Percentiles rank a stretch among this genome's conserved stretches.
phyloP scores from a whole-genome alignment of 176 grass and related monocot genomes.

The Puya raimondii region DNA sequence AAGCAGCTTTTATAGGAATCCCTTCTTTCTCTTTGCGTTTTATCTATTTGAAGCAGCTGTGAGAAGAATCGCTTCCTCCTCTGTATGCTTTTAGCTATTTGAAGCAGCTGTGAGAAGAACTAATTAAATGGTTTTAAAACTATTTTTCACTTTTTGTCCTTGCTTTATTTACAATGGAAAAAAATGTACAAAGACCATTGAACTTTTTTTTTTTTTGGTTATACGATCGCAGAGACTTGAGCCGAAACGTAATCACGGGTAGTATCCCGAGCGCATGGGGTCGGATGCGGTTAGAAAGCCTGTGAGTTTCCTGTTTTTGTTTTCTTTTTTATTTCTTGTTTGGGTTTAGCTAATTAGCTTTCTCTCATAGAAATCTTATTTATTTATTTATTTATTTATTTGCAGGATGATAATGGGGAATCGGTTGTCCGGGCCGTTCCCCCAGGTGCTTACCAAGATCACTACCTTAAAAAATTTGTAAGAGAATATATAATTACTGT shows the following conservation, averaged over 20 bases:
- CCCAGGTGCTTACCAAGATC: slow-evolving; percentile 56
- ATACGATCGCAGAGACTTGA: slow-evolving; percentile 52
- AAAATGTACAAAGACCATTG: not conserved
- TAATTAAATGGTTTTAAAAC: not conserved
- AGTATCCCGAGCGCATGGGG: slow-evolving; percentile 52
- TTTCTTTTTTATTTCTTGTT: slow-evolving; percentile 2
- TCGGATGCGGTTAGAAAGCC: slow-evolving; percentile 47
- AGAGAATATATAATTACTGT: slow-evolving; percentile 3
- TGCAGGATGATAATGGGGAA: slow-evolving; percentile 45
- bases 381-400: slow-evolving; percentile 13
- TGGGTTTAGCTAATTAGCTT: slow-evolving; percentile 12
- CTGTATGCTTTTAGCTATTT: not conserved
- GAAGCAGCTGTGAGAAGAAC: not conserved
- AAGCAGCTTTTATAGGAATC: not conserved
- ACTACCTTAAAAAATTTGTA: slow-evolving; percentile 72
- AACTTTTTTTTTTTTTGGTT: not conserved
- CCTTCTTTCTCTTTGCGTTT: slow-evolving; percentile 9
- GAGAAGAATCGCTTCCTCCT: slow-evolving; percentile 13
- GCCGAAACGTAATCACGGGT: slow-evolving; percentile 57
- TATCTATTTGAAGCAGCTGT: slow-evolving; percentile 63
- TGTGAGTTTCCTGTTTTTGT: slow-evolving; percentile 52
- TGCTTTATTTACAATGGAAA: not conserved
- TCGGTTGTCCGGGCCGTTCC: slow-evolving; percentile 74
- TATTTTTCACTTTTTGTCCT: not conserved
- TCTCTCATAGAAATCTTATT: slow-evolving; percentile 12